Conservation (phyloP, 129 eudicot species). For the Logfia minima region DNA sequence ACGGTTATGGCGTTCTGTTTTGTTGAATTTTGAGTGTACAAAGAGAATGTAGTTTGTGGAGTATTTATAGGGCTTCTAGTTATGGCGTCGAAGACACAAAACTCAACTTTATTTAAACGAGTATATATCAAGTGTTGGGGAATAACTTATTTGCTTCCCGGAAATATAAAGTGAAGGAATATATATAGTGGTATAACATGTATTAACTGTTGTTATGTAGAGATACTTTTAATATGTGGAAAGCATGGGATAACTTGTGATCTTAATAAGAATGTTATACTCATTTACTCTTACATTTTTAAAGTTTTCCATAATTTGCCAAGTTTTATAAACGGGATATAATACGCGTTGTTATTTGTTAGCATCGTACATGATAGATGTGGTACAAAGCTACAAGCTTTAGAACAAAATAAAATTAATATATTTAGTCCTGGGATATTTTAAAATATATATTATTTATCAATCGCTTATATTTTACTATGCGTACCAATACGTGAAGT, state of each 20-base stretch:
- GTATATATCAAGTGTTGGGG: neutral
- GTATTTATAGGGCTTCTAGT: conserved; percentile 1
- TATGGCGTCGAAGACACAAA: neutral
- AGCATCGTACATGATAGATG: too few relatives aligned
- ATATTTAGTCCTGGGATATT: too few relatives aligned
- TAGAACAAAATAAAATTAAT: too few relatives aligned
- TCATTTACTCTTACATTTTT: too few relatives aligned
- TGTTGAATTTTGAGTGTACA: neutral
- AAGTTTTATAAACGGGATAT: too few relatives aligned
- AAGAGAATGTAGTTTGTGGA: neutral
- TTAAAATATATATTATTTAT: too few relatives aligned
- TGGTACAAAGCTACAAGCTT: too few relatives aligned
- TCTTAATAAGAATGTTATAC: too few relatives aligned
- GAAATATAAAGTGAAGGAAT: neutral
- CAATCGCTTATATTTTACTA: too few relatives aligned
- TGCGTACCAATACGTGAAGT: too few relatives aligned
- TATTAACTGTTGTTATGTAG: neutral
- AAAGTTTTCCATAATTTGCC: too few relatives aligned
- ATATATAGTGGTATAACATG: neutral
- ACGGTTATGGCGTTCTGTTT: neutral
- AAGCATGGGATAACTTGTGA: neutral
- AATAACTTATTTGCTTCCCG: conserved; percentile 10
- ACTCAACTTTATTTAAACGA: neutral
- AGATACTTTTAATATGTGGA: neutral
- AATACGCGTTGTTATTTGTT: too few relatives aligned